These are phyloP conservation scores for Zygotorulaspora mrakii DNA, from an alignment of 1,139 yeast species.

Conservation along the genomic window DNA sequence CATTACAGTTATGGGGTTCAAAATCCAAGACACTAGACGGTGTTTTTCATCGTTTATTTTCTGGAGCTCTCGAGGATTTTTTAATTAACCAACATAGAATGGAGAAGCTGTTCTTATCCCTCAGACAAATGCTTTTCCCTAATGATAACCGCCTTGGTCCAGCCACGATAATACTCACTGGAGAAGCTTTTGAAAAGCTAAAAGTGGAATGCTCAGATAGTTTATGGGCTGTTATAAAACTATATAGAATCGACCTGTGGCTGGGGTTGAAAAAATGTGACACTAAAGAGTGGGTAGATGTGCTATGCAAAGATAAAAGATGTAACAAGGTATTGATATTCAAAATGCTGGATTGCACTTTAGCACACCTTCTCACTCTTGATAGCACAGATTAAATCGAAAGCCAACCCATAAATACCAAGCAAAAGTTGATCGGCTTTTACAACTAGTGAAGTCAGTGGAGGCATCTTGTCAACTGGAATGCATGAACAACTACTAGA, in stretches of 20 bases:
- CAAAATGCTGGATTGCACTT: slow-evolving; percentile 20
- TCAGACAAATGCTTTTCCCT: slow-evolving; percentile 30
- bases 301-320: slow-evolving; percentile 19
- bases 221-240: slow-evolving; percentile 16
- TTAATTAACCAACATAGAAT: slow-evolving; percentile 8
- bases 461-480: no score
- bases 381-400: not conserved
- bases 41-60: slow-evolving; percentile 12
- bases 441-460: no score
- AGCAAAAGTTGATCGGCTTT: no score
- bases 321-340: slow-evolving; percentile 22
- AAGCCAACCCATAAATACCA: no score
- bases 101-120: slow-evolving; percentile 5
- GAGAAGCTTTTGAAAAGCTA: slow-evolving; percentile 21
- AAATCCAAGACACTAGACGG: slow-evolving; percentile 15
- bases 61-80: slow-evolving; percentile 7
- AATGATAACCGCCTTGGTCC: slow-evolving; percentile 32
- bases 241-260: slow-evolving; percentile 13
- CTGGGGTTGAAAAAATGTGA: slow-evolving; percentile 21
- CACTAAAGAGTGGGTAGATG: slow-evolving; percentile 17
- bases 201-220: slow-evolving; percentile 20
- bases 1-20: slow-evolving; percentile 17
- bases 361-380: slow-evolving; percentile 16
- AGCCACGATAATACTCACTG: slow-evolving; percentile 23
- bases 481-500: no score